These are phyloP conservation scores for Paxillus rubicundulus DNA, from an alignment of 768 basidiomycete genomes.

Conservation along the genomic window DNA sequence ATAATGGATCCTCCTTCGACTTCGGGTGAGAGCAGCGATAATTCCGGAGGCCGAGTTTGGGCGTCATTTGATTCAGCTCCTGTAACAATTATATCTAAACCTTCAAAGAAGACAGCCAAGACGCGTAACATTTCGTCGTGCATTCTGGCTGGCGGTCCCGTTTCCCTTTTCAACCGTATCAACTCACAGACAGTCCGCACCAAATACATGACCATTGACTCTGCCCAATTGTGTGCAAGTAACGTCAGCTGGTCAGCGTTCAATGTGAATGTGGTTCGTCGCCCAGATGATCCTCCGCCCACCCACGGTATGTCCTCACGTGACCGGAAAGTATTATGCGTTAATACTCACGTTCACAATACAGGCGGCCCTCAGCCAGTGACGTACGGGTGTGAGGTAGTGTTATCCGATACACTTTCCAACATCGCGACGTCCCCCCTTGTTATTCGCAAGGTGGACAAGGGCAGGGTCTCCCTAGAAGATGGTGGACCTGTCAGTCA, in stretches of 20 bases:
- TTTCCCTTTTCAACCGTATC: constrained; percentile 94
- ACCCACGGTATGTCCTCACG: constrained; percentile 62
- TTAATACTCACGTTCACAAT: constrained; percentile 40
- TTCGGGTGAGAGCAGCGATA: constrained; percentile 36
- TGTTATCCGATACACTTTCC: constrained; percentile 79
- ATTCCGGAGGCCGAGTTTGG: constrained; percentile 68
- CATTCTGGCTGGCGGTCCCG: constrained; percentile 84
- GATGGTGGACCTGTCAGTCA: constrained; percentile 92
- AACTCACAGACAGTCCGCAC: constrained; percentile 96
- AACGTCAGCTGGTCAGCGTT: constrained; percentile 93
- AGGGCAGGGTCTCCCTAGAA: constrained; percentile 80
- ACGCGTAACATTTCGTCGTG: constrained; percentile 89
- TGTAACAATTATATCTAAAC: constrained; percentile 94
- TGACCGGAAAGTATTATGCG: constrained; percentile 42
- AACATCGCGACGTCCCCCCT: constrained; percentile 85
- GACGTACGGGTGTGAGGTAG: constrained; percentile 87
- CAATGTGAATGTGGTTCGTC: constrained; percentile 85
- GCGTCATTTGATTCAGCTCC: constrained; percentile 90
- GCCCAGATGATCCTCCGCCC: constrained; percentile 60
- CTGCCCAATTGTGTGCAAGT: constrained; percentile 80
- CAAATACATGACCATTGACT: constrained; percentile 95
- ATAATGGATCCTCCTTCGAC: constrained; percentile 70
- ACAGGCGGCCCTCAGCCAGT: constrained; percentile 75
- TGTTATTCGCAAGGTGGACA: constrained; percentile 90
- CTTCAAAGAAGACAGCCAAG: constrained; percentile 95